Conservation (phyloP, 345 rosid genomes). For the Excoecaria cochinchinensis region DNA sequence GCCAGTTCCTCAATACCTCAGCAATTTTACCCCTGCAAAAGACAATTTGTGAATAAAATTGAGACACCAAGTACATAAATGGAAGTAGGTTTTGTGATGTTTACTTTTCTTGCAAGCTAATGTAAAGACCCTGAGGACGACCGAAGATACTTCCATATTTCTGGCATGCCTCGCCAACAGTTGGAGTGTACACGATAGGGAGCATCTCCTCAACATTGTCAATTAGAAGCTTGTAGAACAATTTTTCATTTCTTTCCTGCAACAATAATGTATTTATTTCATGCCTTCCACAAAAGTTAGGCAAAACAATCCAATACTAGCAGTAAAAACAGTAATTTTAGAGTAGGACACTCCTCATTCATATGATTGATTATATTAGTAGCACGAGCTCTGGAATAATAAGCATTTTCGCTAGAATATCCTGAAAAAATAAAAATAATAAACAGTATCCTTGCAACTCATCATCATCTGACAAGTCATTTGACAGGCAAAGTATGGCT, state of each 20-base stretch:
- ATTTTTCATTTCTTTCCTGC: conserved; percentile 83
- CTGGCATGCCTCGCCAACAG: conserved; percentile 98
- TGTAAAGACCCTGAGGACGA: conserved; percentile 96
- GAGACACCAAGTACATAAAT: neutral
- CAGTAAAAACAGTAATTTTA: neutral
- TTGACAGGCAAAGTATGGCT: neutral
- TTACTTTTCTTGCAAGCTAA: conserved; percentile 92
- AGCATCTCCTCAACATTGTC: conserved; percentile 92
- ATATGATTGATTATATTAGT: neutral
- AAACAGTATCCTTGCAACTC: too few species aligned
- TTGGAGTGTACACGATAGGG: conserved; percentile 94
- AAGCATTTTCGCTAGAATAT: neutral
- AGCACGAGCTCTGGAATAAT: neutral
- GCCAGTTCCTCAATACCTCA: conserved; percentile 94
- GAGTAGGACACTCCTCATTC: neutral
- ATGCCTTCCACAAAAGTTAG: neutral
- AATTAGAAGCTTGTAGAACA: conserved; percentile 90
- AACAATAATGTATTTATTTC: neutral
- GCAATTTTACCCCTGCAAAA: conserved; percentile 71
- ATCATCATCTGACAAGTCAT: neutral
- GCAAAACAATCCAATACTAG: neutral
- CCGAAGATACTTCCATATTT: conserved; percentile 93
- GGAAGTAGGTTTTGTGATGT: conserved; percentile 9
- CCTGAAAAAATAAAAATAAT: neutral
- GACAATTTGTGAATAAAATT: conserved; percentile 8